Conservation (phyloP, 2,329 filamentous ascomycete genomes). For the Trichoderma oligosporum region DNA sequence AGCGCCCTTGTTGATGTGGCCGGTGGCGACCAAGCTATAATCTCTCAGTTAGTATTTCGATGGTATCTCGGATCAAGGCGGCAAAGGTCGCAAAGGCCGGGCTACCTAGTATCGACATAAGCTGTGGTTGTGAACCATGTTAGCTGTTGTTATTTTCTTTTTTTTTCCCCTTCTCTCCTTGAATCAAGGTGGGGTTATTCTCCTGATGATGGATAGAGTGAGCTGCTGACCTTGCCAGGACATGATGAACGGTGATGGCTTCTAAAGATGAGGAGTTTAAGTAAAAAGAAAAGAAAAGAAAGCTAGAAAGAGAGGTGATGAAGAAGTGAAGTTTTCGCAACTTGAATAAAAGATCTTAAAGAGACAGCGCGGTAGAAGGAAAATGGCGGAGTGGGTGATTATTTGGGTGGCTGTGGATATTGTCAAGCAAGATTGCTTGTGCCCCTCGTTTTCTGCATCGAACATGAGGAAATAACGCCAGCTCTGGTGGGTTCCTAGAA, state of each 20-base stretch:
- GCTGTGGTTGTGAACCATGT: slow-evolving; percentile 32
- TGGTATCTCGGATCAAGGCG: not conserved
- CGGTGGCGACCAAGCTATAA: slow-evolving; percentile 70
- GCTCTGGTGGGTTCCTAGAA: not conserved
- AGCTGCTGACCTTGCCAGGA: slow-evolving; percentile 68
- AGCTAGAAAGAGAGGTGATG: not conserved
- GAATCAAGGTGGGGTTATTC: slow-evolving; percentile 29
- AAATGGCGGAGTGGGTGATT: slow-evolving; percentile 20
- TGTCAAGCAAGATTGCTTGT: slow-evolving; percentile 2
- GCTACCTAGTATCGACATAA: slow-evolving; percentile 51
- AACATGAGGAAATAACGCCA: not conserved
- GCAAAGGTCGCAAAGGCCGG: not conserved
- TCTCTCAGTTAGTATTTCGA: slow-evolving; percentile 23
- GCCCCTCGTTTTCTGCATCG: slow-evolving; percentile 15
- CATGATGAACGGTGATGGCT: slow-evolving; percentile 45
- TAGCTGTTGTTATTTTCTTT: slow-evolving; percentile 3
- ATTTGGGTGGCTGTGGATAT: slow-evolving; percentile 16
- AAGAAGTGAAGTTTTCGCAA: slow-evolving; percentile 6
- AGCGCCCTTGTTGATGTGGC: slow-evolving; percentile 77
- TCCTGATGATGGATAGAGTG: slow-evolving; percentile 17
- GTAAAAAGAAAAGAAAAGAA: slow-evolving; percentile 4
- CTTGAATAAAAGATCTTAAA: not conserved
- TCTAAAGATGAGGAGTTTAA: slow-evolving; percentile 6
- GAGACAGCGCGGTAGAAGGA: not conserved
- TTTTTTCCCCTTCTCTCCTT: not conserved